Evolutionary conservation across 108 stramenopile species (phyloP), one percentile per base, ranked within the genome.

Genomic region (Skeletonema potamos): DNA sequence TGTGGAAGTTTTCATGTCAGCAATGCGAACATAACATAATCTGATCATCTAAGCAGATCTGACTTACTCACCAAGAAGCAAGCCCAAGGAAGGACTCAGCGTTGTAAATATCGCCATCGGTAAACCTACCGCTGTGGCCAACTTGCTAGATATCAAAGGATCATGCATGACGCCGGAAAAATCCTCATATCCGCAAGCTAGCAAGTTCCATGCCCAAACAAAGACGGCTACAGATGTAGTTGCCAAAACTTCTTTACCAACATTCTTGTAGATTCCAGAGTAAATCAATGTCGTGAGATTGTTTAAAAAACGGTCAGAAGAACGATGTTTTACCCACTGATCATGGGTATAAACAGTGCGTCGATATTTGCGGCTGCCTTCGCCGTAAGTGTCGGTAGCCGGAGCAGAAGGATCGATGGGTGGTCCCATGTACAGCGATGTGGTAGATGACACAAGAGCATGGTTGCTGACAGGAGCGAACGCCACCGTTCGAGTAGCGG

Each of bases 281-380:
- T 46, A 54, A 0, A 67, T 54, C 30, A 78, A 65, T 30, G 83
- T 57, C 15, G 18, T 32, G 13, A 86, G 33, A 58, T 88, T 82
- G 56, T 51, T 43, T 17, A 82, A 26, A 69, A 86, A 86, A 33
- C 88, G 83, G 41, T 85, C 82, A 9, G 77, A 73, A 4, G 70
- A 70, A 15, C 88, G 81, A 51, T 86, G 85, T 32, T 81, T 86
- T 13, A 78, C 70, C 88, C 88, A 89, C 41, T 89, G 84, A 58
- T 86, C 81, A 66, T 89, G 85, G 2, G 74, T 85, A 79, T 84
- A 89, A 3, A 89, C 88, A 4, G 88, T 89, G 27, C 88, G 83
- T n/a, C 88, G 86, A 55, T 77, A 85, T 60, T 81, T 81, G 27
- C 88, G 85, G 17, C 55, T 58, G 0, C 77, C 74, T 62, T 87